Base-by-base conservation (phyloP, 2,329 filamentous ascomycete genomes). In the Mariannaea sp. region DNA sequence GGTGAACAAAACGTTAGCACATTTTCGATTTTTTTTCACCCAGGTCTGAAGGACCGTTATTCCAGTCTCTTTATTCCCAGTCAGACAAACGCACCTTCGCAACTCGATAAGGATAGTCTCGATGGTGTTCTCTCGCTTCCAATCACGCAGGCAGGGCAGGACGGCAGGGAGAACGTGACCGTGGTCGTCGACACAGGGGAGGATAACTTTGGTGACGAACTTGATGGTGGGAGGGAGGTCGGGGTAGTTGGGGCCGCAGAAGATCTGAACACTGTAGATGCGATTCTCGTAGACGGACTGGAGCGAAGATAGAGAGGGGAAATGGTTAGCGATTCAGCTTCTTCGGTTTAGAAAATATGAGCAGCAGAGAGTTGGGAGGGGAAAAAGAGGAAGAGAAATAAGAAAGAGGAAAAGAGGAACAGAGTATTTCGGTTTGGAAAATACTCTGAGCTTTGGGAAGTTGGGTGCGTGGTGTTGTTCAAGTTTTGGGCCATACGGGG, bases 211-310 rank as follows among this genome's bases (percentile, higher is more conserved):
- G 67, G 89, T 96, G 66, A 94, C 86, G 75, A 99, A 99, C 68
- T 93, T 87, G 68, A 99, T 90, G 45, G 88, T 86, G 0, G 94
- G 94, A 39, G 94, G 94, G 58, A 84, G 79, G 71, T 96, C 92
- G 46, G 94, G 94, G 73, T 99, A 99, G 53, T 89, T 80, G 42
- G 86, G 81, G 58, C 92, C 92, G 78, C 94, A 99, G 78, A 96
- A 88, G 78, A 99, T 96, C 75, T 93, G 95, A 67, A 99, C 83
- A 65, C 91, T 95, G 81, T 99, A 99, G 77, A 99, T 99, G 68
- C 94, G 89, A 77, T 99, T 99, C 80, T 99, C 94, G 73, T 97
- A 93, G 58, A 88, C 92, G 75, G 92, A 96, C 90, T 94, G 68
- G 35, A 33, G 10, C 32, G 32, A 49, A 49, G 49, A 56, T 32